Evolutionary conservation across 2,329 filamentous ascomycete species (phyloP), one percentile per base, ranked within the genome.

Genomic region (Beauveria sp.): DNA sequence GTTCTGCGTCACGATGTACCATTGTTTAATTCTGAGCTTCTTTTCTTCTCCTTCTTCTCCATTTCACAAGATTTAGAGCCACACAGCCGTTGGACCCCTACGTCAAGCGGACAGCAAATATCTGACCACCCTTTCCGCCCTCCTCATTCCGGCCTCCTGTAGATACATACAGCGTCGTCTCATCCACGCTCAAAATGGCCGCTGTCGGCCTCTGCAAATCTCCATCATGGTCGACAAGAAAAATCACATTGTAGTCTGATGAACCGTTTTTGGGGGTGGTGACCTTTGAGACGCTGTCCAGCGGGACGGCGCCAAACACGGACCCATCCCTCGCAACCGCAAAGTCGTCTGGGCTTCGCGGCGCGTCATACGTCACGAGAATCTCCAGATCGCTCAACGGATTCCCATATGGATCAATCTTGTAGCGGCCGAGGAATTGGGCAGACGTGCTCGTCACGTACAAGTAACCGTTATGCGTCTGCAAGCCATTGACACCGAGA

Each of bases 401-500:
- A 14, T 60, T 51, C 3, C 64, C 65, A 3, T 16, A 1, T 4
- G 40, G 20, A 26, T 64, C 53, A 22, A 67, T 63, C 42, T 26
- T 42, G 38, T 65, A 46, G 3, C 65, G 59, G n/a, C 38, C 64
- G n/a, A 63, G 56, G 34, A 65, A 58, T 20, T 52, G 55, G 20
- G 55, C 47, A 24, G 55, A 62, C 28, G 65, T 64, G 47, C 65
- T 66, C 30, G 64, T 67, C 30, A 67, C 62, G 62, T 69, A 69
- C 16, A 69, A 38, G 56, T 66, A 66, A 2, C 60, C 62, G 5
- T 50, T 30, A 28, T 57, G 30, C 24, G 64, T 52, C 28, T 65
- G 58, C 50, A 69, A 50, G 16, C 67, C 66, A 30, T 69, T 67
- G 55, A 67, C 61, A 3, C 66, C 67, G 7, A 67, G 43, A 6